Percentiles rank a stretch among this genome's conserved stretches.
phyloP scores from a whole-genome alignment of 169 alveolate genomes.

The Nephromyces sp. region DNA sequence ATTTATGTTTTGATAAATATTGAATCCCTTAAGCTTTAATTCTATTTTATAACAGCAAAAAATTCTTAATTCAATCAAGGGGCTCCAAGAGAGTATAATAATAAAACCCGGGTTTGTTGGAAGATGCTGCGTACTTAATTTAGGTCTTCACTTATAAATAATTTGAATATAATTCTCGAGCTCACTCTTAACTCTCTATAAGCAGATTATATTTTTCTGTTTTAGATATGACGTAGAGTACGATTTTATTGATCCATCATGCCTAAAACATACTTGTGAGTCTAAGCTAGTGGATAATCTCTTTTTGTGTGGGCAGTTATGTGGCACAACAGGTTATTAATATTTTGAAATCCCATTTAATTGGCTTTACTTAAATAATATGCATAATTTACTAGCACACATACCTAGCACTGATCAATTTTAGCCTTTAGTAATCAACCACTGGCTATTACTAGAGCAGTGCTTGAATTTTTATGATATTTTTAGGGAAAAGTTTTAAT shows the following conservation, averaged over 20 bases:
- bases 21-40: no score
- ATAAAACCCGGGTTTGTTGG: conserved; percentile 19
- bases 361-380: no score
- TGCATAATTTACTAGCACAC: neutral
- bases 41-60: no score
- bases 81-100: conserved; percentile 26
- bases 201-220: no score
- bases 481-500: neutral
- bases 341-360: no score
- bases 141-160: no score
- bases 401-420: neutral
- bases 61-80: conserved; percentile 28
- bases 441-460: neutral
- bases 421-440: neutral
- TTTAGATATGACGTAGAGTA: conserved; percentile 77
- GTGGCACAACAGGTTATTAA: conserved; percentile 88
- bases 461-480: neutral
- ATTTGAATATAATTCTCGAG: no score
- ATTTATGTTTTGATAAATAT: no score
- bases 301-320: conserved; percentile 78
- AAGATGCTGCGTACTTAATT: no score
- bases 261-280: conserved; percentile 61
- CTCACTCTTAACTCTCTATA: no score
- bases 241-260: conserved; percentile 63
- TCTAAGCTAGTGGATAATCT: conserved; percentile 54